These are phyloP conservation scores for Plasmodium ovale DNA, from an alignment of 169 alveolate species.

Conservation along the genomic window DNA sequence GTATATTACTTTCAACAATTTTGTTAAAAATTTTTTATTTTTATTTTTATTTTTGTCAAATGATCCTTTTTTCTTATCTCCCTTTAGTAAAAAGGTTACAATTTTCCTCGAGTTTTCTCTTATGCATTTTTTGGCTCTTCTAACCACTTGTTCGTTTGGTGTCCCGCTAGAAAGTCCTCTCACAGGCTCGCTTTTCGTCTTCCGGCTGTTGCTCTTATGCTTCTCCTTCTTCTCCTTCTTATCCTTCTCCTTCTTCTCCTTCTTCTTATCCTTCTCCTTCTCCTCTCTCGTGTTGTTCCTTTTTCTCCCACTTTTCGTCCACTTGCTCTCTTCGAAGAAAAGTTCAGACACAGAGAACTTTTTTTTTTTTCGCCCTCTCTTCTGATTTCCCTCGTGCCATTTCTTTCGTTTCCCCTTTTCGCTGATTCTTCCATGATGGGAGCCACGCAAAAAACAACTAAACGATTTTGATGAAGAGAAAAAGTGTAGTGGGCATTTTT, in stretches of 20 bases:
- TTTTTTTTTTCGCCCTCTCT: neutral
- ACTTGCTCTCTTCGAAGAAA: neutral
- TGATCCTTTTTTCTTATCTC: constrained; percentile 20
- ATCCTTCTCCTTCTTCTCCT: constrained; percentile 15
- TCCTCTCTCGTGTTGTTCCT: neutral
- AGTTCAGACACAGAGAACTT: neutral
- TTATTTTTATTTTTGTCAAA: constrained; percentile 19
- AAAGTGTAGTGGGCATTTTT: constrained; percentile 18
- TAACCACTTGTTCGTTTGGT: neutral
- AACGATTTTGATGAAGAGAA: constrained; percentile 6
- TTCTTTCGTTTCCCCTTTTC: neutral
- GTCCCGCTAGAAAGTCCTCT: too few species aligned
- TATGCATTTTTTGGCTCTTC: constrained; percentile 16
- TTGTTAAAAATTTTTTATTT: constrained; percentile 50
- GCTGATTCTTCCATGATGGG: too few species aligned
- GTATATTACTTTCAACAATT: constrained; percentile 52
- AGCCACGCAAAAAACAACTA: neutral
- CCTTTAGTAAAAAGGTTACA: constrained; percentile 11
- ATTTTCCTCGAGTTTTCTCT: constrained; percentile 21
- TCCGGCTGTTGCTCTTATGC: neutral
- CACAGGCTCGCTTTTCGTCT: neutral
- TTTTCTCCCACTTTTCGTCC: neutral
- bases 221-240: too few species aligned
- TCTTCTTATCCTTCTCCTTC: constrained; percentile 2
- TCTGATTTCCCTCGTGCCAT: neutral